phyloP scores from a whole-genome alignment of 345 rosid genomes.

The Geranium rotundifolium region DNA sequence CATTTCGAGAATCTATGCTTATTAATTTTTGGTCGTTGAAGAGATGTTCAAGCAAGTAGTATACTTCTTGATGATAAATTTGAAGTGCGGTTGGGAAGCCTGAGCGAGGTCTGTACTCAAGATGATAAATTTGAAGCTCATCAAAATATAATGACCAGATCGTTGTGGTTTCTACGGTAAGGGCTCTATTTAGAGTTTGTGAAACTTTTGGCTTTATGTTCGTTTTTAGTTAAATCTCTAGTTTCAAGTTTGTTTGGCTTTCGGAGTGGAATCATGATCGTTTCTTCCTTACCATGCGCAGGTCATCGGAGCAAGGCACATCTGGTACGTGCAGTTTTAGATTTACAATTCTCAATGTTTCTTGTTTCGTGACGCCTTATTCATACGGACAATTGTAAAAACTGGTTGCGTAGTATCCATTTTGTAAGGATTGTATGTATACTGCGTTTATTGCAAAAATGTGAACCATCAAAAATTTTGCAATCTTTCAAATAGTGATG shows the following conservation, averaged over 20 bases:
- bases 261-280: too few relatives aligned
- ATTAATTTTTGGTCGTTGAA: constrained; percentile 20
- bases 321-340: constrained; percentile 38
- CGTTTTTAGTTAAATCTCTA: too few relatives aligned
- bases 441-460: too few relatives aligned
- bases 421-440: too few relatives aligned
- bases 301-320: constrained; percentile 65
- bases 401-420: too few relatives aligned
- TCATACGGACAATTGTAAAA: too few relatives aligned
- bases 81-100: constrained; percentile 90
- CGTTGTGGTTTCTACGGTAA: constrained; percentile 88
- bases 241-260: too few relatives aligned
- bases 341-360: not conserved
- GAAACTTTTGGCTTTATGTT: too few relatives aligned
- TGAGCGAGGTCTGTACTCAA: constrained; percentile 69
- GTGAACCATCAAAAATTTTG: too few relatives aligned
- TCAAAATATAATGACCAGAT: constrained; percentile 75
- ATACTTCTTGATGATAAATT: constrained; percentile 97
- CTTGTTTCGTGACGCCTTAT: too few relatives aligned
- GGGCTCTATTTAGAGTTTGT: constrained; percentile 7
- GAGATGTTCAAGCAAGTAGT: constrained; percentile 99
- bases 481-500: too few relatives aligned
- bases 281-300: constrained; percentile 32
- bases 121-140: constrained; percentile 56
- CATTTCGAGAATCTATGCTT: too few relatives aligned